These are phyloP conservation scores for Nemania abortiva DNA, from an alignment of 2,329 filamentous ascomycete genomes.

Conservation along the genomic window DNA sequence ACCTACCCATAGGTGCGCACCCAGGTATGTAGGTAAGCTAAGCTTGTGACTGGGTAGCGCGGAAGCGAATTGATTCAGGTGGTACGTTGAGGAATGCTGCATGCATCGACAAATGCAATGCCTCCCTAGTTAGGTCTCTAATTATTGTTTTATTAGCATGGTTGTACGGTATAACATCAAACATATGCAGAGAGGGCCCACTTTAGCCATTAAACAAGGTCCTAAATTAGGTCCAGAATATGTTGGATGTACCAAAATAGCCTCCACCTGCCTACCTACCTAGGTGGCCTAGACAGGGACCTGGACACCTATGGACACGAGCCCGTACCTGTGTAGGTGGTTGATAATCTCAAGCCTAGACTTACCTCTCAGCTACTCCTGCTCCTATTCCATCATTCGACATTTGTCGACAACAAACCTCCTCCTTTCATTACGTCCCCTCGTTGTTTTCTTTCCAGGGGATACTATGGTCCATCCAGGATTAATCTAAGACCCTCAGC, in stretches of 20 bases:
- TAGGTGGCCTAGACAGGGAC: background rate
- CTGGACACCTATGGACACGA: background rate
- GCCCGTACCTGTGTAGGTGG: background rate
- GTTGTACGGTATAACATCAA: background rate
- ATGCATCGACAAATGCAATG: constrained; percentile 20
- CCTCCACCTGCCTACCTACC: background rate
- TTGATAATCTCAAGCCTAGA: constrained; percentile 29
- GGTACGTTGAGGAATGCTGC: background rate
- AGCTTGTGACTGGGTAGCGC: too few relatives aligned
- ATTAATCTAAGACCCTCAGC: constrained; percentile 14
- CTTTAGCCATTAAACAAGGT: background rate
- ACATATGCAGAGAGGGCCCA: background rate
- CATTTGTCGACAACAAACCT: constrained; percentile 25
- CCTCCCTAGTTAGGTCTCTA: too few relatives aligned
- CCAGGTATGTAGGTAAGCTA: too few relatives aligned
- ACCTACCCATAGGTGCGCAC: background rate
- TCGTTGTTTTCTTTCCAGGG: constrained; percentile 27
- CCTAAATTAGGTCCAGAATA: background rate
- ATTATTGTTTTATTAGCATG: constrained; percentile 20
- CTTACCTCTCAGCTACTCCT: constrained; percentile 24
- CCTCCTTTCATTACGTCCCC: background rate
- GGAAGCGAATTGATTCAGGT: too few relatives aligned
- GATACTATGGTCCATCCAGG: constrained; percentile 33
- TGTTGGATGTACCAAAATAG: background rate
- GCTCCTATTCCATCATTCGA: constrained; percentile 41